Base-by-base conservation (phyloP, 768 basidiomycete genomes). In the Lepiota brunneoincarnata region DNA sequence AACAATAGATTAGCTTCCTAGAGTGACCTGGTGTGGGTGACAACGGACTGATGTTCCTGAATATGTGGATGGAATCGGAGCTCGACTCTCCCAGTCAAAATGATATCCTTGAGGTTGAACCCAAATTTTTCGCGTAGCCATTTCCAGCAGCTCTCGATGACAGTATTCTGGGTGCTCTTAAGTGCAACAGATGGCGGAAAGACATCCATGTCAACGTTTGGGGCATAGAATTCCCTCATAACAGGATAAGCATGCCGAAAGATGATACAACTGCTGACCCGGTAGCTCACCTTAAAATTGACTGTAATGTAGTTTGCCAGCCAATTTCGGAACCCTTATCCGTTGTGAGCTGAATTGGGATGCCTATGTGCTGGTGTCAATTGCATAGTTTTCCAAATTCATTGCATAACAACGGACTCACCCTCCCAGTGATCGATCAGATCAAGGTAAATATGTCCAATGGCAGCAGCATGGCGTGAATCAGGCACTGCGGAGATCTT, bases 381-480 rank as follows among this genome's bases (percentile, higher is more conserved):
- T 40, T 38, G n/a, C 20, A 0, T 10, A 50, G n/a, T 3, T n/a
- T n/a, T n/a, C n/a, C n/a, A 3, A n/a, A 17, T 3, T 20, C 12
- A 28, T 39, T 26, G 24, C 2, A 53, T 26, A 6, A 35, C 4
- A 45, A n/a, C n/a, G n/a, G n/a, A 47, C 55, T 36, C 24, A 67
- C 64, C 52, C 6, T 58, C 35, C 44, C 61, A 51, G 36, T 51
- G 50, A 17, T 67, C 57, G 6, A 63, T 39, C 36, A 57, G 57
- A 38, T 67, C 64, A 1, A 67, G 59, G 42, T 61, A 61, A 2
- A 65, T 58, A 49, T 67, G 64, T 1, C 58, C 62, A 53, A 67
- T 64, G 1, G 59, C 60, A n/a, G 53, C 55, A 0, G 56, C 52
- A 14, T 58, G 44, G 5, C 64, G 28, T 17, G 62, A 60, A 28